Base-by-base conservation (phyloP, 805 yeast species). In the Nakazawaea sp. region DNA sequence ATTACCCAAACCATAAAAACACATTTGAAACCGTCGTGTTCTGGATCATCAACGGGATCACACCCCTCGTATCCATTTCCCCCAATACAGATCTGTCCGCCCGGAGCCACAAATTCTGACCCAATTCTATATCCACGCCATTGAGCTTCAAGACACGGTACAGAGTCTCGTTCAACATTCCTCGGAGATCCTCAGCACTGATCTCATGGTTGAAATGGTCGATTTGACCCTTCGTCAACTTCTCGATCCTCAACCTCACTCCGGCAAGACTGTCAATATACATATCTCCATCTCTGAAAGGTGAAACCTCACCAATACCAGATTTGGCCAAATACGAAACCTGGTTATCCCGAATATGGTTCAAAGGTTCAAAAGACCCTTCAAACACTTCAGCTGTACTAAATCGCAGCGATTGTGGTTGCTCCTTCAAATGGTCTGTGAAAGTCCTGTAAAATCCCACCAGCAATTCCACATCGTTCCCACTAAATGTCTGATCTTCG, bases 181-280 rank as follows among this genome's bases (percentile, higher is more conserved):
- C 11, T 8, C 25, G 8, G 11, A 23, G 8, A 8, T 9, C 11
- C 11, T 23, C 25, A 23, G 8, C 25, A 27, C n/a, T 13, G 11
- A 27, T 27, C 8, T 27, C n/a, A 15, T 33, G 18, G 20, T 38
- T 38, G n/a, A 16, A 2, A 18, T 12, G 13, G 43, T 77, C 81
- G 12, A 73, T 42, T 1, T 50, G 39, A 0, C 70, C 71, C 1
- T 56, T 47, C 6, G 39, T 41, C 16, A 77, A 42, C 17, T 58
- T 55, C 51, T 81, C 87, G 25, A 78, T 39, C 4, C 54, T 50
- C 12, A 76, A 28, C 30, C 77, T 56, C 4, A 71, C 44, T 2
- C 78, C 68, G 8, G 55, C 51, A 2, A 75, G 43, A 11, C 53
- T 49, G 1, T 64, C 64, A 26, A 72, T 44, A 62, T 65, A 68